Evolutionary conservation across 2,329 filamentous ascomycete genomes (phyloP), one percentile per base, ranked within the genome.

Genomic region (Diplodia sapinea): DNA sequence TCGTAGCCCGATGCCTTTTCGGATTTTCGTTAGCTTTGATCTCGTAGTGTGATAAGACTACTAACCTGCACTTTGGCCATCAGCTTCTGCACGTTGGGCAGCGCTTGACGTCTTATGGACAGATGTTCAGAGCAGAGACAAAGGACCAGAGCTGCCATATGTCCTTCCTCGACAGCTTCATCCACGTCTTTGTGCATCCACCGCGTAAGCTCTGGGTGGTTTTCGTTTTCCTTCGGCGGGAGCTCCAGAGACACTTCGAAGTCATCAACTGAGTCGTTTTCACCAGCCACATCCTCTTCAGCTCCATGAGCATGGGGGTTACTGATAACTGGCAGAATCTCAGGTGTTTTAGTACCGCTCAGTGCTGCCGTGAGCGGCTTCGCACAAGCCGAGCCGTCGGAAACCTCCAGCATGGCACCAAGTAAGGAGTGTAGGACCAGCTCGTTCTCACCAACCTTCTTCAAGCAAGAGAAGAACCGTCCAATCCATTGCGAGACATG

Each of bases 101-200:
- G 81, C 5, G 93, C 91, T 80, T 97, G 93, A 69, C 89, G 88
- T 61, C 94, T 87, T 71, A 97, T 90, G 76, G 91, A 90, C 43
- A 84, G 82, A 73, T 95, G 88, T 56, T 88, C 81, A 0, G 93
- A 96, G 65, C 88, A 90, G 12, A 97, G 84, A 72, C 94, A 90
- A 40, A 90, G 83, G 56, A 96, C 84, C 36, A 98, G 81, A 2
- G 88, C 85, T 15, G 86, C 83, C 26, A 92, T 84, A 72, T 91
- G 86, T 7, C 90, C 91, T 70, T 95, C 91, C 72, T 95, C 92
- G 9, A 96, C 82, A 0, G 93, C 86, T 73, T 94, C 89, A 52
- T 94, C 91, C 0, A 92, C 82, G 38, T 92, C 89, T 74, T 96
- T 94, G 70, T 87, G 85, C 51, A 86, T 84, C 93, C 92, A 97